Conservation (phyloP, 2,329 filamentous ascomycete species). For the Colletotrichum endophyticum region DNA sequence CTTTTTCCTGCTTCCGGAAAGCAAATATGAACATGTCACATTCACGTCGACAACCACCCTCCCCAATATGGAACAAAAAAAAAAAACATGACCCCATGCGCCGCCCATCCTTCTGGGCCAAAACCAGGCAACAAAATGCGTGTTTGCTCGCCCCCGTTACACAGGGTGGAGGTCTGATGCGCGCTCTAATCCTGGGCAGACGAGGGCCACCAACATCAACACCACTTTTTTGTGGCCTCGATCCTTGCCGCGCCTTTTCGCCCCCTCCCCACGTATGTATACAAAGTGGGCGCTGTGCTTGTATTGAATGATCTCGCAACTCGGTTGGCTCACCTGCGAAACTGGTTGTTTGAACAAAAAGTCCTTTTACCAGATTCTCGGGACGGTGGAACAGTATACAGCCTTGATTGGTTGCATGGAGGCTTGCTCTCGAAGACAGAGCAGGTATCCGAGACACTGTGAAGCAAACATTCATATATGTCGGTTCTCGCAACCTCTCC, state of each 20-base stretch:
- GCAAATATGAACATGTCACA: neutral
- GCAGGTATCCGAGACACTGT: slow-evolving; percentile 13
- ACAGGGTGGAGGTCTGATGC: neutral
- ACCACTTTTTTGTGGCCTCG: neutral
- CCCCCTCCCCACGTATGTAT: neutral
- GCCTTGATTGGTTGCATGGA: neutral
- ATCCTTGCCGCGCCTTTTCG: neutral
- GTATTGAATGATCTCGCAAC: neutral
- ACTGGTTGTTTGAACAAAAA: neutral
- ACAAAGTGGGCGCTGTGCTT: neutral
- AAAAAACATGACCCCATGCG: neutral
- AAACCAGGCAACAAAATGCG: neutral
- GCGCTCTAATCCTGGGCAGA: neutral
- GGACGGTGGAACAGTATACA: neutral
- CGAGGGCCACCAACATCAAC: neutral
- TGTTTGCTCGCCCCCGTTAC: neutral
- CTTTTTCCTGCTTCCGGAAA: neutral
- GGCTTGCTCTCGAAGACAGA: neutral
- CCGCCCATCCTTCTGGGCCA: neutral
- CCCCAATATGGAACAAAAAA: neutral
- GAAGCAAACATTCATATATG: slow-evolving; percentile 11
- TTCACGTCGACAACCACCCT: neutral
- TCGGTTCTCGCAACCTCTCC: neutral
- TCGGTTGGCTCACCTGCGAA: neutral
- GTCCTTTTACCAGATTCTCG: neutral